Evolutionary conservation across 2,329 filamentous ascomycete species (phyloP), one percentile per base, ranked within the genome.

Genomic region (Purpureocillium takamizusanense): DNA sequence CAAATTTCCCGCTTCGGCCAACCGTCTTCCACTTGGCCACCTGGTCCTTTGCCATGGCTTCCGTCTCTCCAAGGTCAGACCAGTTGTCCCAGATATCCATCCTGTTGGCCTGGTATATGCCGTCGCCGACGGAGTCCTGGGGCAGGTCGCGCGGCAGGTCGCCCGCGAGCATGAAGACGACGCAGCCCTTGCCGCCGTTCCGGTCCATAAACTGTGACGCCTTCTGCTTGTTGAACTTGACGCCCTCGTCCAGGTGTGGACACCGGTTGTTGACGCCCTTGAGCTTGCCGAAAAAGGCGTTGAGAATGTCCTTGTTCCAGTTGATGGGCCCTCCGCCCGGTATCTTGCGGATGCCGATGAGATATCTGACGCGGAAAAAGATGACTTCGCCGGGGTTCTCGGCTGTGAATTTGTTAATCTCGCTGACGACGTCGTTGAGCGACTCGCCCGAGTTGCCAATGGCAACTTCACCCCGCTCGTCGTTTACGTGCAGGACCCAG

Each of bases 361-460:
- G 46, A 33, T 70, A 68, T 13, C 60, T 60, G n/a, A 72, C 50
- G 27, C 65, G 59, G 37, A 71, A 56, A 40, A 72, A 63, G 37
- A 72, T 53, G 36, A 71, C 53, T 43, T 72, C 67, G 10, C 56
- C 58, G 2, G 54, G 63, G 44, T 65, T 62, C 15, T 66, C 52
- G 6, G 51, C 42, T 2, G 64, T 69, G 44, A 72, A 72, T 15
- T 46, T 50, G 48, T 70, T 70, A 43, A 72, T 52, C 29, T 68
- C 58, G 23, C 44, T 48, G 40, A 71, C 57, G 13, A 70, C 58
- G 3, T 66, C 59, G 15, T 58, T 50, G 2, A 72, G 53, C 4
- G 56, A 54, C 46, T 67, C 60, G 3, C 69, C 68, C n/a, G 65
- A 62, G 31, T 63, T 66, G 13, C 67, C 68, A 4, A 70, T 46